These are phyloP conservation scores for Globisporangium nagaii DNA, from an alignment of 352 stramenopile species.

Conservation along the genomic window DNA sequence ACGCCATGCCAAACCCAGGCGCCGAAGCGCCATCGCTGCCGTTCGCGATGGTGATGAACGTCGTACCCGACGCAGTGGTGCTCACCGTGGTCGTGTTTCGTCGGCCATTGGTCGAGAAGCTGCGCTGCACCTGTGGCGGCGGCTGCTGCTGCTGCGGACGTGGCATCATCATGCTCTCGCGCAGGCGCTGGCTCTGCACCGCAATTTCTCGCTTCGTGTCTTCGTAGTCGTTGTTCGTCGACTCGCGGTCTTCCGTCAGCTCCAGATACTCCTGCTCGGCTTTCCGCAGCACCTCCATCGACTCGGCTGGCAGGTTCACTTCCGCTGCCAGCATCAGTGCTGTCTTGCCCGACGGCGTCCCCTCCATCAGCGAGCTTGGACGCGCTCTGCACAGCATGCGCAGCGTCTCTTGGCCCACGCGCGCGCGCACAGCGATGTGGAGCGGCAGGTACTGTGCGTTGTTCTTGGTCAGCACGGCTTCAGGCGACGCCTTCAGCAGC, in stretches of 20 bases:
- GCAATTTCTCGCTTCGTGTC: conserved; percentile 71
- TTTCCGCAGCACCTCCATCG: conserved; percentile 59
- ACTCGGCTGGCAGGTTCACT: conserved; percentile 32
- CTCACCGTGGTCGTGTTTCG: conserved; percentile 12
- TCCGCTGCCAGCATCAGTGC: conserved; percentile 60
- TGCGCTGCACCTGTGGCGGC: conserved; percentile 1
- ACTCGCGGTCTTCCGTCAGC: conserved; percentile 48
- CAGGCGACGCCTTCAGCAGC: conserved; percentile 66
- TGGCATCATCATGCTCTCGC: conserved; percentile 57
- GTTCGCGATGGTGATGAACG: conserved; percentile 11
- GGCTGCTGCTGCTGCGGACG: neutral
- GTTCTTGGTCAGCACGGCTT: conserved; percentile 74
- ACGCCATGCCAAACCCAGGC: neutral
- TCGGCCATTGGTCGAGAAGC: neutral
- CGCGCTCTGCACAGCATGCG: conserved; percentile 55
- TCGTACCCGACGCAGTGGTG: conserved; percentile 6
- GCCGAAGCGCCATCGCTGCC: neutral
- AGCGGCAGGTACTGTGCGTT: conserved; percentile 79
- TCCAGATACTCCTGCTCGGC: conserved; percentile 69
- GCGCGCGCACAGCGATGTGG: conserved; percentile 76
- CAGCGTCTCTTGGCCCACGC: conserved; percentile 41
- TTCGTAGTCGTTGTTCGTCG: conserved; percentile 62
- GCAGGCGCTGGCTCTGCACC: conserved; percentile 68
- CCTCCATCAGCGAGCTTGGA: conserved; percentile 62
- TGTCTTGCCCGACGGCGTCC: conserved; percentile 69